phyloP scores from a whole-genome alignment of 2,329 filamentous ascomycete genomes.

The Boeremia exigua region DNA sequence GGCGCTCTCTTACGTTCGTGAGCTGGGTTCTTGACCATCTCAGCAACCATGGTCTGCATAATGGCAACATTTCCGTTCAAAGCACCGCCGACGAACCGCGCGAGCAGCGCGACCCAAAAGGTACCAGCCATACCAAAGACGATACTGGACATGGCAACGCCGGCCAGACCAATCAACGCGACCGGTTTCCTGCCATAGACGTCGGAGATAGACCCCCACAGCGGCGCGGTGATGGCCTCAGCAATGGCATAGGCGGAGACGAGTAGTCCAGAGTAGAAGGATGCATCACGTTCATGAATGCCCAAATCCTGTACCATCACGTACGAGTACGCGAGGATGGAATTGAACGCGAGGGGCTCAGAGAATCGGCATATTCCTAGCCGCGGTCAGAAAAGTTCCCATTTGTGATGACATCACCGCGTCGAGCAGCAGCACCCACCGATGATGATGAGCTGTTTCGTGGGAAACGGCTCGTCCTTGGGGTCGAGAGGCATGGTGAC shows the following conservation, averaged over 20 bases:
- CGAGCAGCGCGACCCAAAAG: slow-evolving; percentile 81
- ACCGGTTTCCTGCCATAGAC: slow-evolving; percentile 50
- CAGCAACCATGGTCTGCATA: slow-evolving; percentile 92
- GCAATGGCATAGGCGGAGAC: slow-evolving; percentile 89
- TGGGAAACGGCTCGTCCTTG: slow-evolving; percentile 51
- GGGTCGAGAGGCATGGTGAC: slow-evolving; percentile 38
- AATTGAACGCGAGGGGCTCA: slow-evolving; percentile 91
- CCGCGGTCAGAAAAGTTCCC: slow-evolving; percentile 26
- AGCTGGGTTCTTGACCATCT: slow-evolving; percentile 84
- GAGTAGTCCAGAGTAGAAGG: slow-evolving; percentile 84
- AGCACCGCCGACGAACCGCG: slow-evolving; percentile 77
- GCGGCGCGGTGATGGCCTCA: slow-evolving; percentile 83
- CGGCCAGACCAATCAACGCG: slow-evolving; percentile 64
- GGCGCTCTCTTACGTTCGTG: slow-evolving; percentile 74
- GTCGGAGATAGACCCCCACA: slow-evolving; percentile 50
- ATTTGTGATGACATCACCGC: slow-evolving; percentile 26
- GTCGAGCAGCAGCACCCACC: slow-evolving; percentile 33
- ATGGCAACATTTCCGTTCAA: slow-evolving; percentile 92
- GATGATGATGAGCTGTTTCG: slow-evolving; percentile 54
- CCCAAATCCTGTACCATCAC: slow-evolving; percentile 49
- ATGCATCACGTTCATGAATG: slow-evolving; percentile 56
- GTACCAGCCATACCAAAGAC: slow-evolving; percentile 82
- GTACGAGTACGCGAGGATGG: slow-evolving; percentile 81
- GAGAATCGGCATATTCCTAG: slow-evolving; percentile 89
- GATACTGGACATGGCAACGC: slow-evolving; percentile 82